Conservation (phyloP, 495 filamentous ascomycete genomes). For the Chaetomidium leptoderma region DNA sequence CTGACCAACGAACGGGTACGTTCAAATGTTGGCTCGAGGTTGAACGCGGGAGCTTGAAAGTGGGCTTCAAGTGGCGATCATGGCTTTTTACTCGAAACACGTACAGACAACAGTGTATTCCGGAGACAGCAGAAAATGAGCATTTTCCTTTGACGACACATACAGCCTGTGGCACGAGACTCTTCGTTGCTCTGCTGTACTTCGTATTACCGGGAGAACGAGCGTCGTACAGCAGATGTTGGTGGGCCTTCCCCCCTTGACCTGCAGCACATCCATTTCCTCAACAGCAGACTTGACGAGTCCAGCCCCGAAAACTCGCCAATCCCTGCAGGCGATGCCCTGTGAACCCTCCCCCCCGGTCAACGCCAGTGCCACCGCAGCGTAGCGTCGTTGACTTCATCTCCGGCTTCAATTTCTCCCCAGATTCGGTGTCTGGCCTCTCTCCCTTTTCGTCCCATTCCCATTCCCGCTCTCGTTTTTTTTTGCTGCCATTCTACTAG, state of each 20-base stretch:
- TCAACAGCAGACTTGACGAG: neutral
- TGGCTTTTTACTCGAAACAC: too few species aligned
- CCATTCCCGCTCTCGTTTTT: constrained; percentile 10
- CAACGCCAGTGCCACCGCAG: constrained; percentile 3
- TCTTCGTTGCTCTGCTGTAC: neutral
- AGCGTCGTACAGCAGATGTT: neutral
- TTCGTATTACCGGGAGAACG: neutral
- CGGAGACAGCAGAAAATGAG: too few species aligned
- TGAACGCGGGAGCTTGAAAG: too few species aligned
- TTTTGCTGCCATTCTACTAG: constrained; percentile 10
- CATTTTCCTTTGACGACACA: too few species aligned
- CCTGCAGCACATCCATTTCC: constrained; percentile 11
- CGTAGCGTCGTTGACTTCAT: constrained; percentile 30
- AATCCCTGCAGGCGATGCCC: neutral
- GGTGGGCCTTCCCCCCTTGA: constrained; percentile 5
- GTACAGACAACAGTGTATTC: too few species aligned
- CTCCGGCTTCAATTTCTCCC: constrained; percentile 30
- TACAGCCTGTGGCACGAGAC: too few species aligned
- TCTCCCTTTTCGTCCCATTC: constrained; percentile 13
- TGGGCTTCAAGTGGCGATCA: too few species aligned
- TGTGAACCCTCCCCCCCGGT: constrained; percentile 3
- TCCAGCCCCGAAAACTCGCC: constrained; percentile 1
- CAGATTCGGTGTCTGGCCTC: constrained; percentile 7
- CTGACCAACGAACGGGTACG: too few species aligned
- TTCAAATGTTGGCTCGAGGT: too few species aligned